Base-by-base conservation (phyloP, 257 asterid species). In the Solanum piurae region DNA sequence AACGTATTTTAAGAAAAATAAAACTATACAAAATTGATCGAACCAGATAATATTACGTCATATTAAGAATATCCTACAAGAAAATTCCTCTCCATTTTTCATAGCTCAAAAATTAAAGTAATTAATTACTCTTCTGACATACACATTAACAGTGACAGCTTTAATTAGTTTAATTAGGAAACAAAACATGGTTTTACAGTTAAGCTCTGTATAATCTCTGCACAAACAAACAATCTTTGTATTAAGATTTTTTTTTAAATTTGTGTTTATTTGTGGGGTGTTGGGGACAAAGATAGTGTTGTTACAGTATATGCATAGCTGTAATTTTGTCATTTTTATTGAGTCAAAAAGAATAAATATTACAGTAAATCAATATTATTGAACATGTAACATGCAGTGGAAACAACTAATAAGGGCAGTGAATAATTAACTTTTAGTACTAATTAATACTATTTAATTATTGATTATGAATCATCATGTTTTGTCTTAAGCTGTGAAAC, bases 151-250 rank as follows among this genome's bases (percentile, higher is more conserved):
- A 84, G 18, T 74, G 83, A 7, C 83, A 36, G 20, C 72, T 20
- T 69, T 85, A 84, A 58, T 18, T 76, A 62, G 44, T 90, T 88
- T 38, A 82, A 38, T 23, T 21, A 36, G 89, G 80, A 76, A 88
- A 88, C 85, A 90, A 90, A 93, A 92, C 91, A 92, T 89, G 94
- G 86, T 89, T 88, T 87, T 86, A 79, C 94, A 84, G 90, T 88
- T 46, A 86, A 83, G 27, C 20, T 40, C 66, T 86, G 89, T 49
- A 42, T 37, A 66, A 84, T 38, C 71, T 71, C 46, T n/a, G 36
- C 83, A 88, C 40, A 73, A 75, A 82, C 42, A 44, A 27, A 36
- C 58, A 89, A 84, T 74, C 69, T 82, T 82, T 46, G 62, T 49
- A 82, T 82, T 73, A 73, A 20, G n/a, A 0, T 1, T 69, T 64